Percentiles rank a stretch among this genome's conserved stretches.
Evolutionary conservation across 768 basidiomycete species (phyloP).

Genomic region (Serendipita sp.): DNA sequence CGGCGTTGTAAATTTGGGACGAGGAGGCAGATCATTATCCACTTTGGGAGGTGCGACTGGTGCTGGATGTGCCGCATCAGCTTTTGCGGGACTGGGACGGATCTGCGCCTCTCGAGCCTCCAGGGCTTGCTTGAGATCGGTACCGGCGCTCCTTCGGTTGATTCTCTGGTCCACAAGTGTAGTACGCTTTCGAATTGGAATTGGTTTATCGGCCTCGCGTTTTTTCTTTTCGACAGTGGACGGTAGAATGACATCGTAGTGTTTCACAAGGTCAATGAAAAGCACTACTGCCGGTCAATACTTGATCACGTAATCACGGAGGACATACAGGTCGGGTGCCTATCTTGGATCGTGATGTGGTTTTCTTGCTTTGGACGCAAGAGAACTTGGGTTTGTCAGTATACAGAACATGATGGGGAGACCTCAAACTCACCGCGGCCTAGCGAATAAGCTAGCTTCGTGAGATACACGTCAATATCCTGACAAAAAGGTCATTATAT

Average conservation of each 20-base stretch:
- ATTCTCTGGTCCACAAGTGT: constrained; percentile 78
- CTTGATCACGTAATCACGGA: constrained; percentile 3
- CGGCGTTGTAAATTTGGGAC: not conserved
- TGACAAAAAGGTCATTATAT: constrained; percentile 18
- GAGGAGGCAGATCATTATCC: constrained; percentile 2
- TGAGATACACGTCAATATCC: constrained; percentile 58
- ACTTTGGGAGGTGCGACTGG: constrained; percentile 11
- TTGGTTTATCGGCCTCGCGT: constrained; percentile 70
- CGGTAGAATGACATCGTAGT: constrained; percentile 60
- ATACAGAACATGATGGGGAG: not conserved
- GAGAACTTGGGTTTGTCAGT: constrained; percentile 35
- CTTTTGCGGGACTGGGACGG: constrained; percentile 22
- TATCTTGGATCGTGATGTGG: constrained; percentile 78
- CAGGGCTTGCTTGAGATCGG: constrained; percentile 53
- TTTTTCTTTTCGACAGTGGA: constrained; percentile 73
- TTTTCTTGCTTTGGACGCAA: constrained; percentile 71
- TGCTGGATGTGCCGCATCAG: not conserved
- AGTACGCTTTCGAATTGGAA: constrained; percentile 73
- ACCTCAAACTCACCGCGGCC: constrained; percentile 51
- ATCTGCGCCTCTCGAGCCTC: constrained; percentile 40
- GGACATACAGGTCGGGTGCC: constrained; percentile 62
- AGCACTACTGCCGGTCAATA: constrained; percentile 32
- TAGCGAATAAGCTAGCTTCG: constrained; percentile 75
- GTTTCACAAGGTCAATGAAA: constrained; percentile 69
- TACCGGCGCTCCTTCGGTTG: constrained; percentile 53